Base-by-base conservation (phyloP, 805 yeast genomes). In the Yarrowia sp. region DNA sequence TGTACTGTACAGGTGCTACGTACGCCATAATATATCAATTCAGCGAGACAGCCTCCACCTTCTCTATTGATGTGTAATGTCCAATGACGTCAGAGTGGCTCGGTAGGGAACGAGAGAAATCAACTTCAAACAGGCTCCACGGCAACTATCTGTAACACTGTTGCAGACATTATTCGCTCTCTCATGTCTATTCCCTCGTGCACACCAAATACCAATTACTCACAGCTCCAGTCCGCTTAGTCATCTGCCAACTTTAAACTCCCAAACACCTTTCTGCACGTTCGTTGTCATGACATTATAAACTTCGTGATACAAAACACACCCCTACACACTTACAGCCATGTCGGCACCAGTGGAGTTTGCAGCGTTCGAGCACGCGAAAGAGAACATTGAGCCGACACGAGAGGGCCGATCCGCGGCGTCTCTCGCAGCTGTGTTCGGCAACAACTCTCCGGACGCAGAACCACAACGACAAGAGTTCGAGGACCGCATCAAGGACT, bases 401-500 rank as follows among this genome's bases (percentile, higher is more conserved):
- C 79, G 78, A 2, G 86, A 84, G 16, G 97, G 97, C 2, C 81
- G 93, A 53, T 86, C 94, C 0, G 96, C 88, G 0, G 72, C 79
- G 42, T 82, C 86, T 9, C 79, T 92, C 38, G 83, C 84, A 1
- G 78, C 81, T 41, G 77, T 85, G 2, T 79, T 87, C 45, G 70
- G 71, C n/a, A 40, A 63, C 40, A 49, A 63, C 67, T 63, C 67
- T 8, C 48, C 55, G 46, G 55, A 48, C 22, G 56, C 56, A 15
- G 55, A 48, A 19, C 67, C 67, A 4, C 56, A 85, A 72, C 75
- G 88, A 56, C 76, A 78, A 11, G 74, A 75, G 46, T 83, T 84
- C 71, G 96, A 90, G 74, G 73, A 74, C 2, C 78, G 76, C n/a
- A 74, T 92, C 14, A 75, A 75, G 10, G 80, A 80, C 1, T 71